phyloP scores from a whole-genome alignment of 2,329 filamentous ascomycete genomes.

The Intubia oerlemansii region DNA sequence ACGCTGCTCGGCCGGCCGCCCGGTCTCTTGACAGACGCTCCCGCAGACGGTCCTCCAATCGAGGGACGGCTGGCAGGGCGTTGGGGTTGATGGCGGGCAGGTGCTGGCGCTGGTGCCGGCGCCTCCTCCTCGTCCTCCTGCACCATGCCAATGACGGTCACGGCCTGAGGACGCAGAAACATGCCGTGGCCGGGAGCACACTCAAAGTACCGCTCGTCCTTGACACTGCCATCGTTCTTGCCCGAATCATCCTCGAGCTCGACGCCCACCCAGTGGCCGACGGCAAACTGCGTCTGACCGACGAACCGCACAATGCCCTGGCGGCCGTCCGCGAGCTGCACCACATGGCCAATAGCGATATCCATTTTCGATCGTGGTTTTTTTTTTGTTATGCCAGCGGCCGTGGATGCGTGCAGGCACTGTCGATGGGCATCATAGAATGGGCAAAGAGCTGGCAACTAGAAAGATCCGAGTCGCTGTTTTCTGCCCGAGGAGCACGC shows the following conservation, averaged over 20 bases:
- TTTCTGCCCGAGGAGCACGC: no score
- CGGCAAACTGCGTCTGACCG: slow-evolving; percentile 59
- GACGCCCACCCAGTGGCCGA: slow-evolving; percentile 74
- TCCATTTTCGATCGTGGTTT: no score
- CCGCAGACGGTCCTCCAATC: no score
- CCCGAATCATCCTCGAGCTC: slow-evolving; percentile 65
- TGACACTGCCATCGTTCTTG: slow-evolving; percentile 86
- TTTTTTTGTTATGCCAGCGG: no score
- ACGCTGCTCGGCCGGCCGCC: slow-evolving; percentile 27
- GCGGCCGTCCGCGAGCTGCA: slow-evolving; percentile 62
- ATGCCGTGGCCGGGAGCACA: slow-evolving; percentile 59
- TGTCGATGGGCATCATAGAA: no score
- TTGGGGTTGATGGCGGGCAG: no score
- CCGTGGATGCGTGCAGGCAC: no score
- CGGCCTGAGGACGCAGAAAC: slow-evolving; percentile 59
- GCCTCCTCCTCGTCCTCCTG: slow-evolving; percentile 6
- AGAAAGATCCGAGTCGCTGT: no score
- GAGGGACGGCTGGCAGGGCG: no score
- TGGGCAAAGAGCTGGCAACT: no score
- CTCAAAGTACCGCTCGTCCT: slow-evolving; percentile 74
- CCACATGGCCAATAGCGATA: slow-evolving; percentile 45
- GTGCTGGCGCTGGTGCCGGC: slow-evolving; percentile 9
- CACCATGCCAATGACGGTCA: slow-evolving; percentile 32
- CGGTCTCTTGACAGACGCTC: no score
- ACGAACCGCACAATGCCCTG: slow-evolving; percentile 61